Evolutionary conservation across 495 filamentous ascomycete species (phyloP).

Genomic region (Clavariopsis aquatica): DNA sequence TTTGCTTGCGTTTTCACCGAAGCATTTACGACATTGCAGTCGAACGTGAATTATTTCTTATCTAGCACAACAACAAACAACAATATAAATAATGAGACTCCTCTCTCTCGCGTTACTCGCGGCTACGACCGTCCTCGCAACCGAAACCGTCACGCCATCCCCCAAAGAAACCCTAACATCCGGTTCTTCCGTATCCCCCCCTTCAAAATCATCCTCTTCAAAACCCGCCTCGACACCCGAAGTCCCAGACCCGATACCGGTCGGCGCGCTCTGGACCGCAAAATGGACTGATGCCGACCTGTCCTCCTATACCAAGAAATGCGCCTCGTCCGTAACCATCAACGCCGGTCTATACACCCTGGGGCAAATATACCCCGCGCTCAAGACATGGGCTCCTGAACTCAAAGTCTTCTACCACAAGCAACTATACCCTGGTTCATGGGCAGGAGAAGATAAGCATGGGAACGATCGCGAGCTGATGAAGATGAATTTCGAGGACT

Average conservation of each 20-base stretch:
- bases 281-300: constrained; percentile 17
- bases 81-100: constrained; percentile 21
- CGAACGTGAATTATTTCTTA: background rate
- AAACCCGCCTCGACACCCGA: constrained; percentile 6
- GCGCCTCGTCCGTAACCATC: constrained; percentile 12
- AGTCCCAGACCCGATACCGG: constrained; percentile 14
- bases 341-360: constrained; percentile 32
- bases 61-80: background rate
- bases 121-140: constrained; percentile 14
- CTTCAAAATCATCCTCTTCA: constrained; percentile 15
- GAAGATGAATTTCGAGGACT: constrained; percentile 30
- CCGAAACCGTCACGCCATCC: constrained; percentile 12
- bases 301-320: constrained; percentile 16
- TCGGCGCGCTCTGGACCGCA: constrained; percentile 23
- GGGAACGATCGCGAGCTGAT: constrained; percentile 33
- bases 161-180: constrained; percentile 12
- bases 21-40: no score
- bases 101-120: constrained; percentile 22
- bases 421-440: constrained; percentile 36
- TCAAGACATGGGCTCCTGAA: constrained; percentile 30
- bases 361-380: constrained; percentile 29
- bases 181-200: constrained; percentile 4
- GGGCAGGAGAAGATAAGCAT: constrained; percentile 31
- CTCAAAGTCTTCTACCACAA: constrained; percentile 39
- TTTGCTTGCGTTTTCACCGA: background rate